These are phyloP conservation scores for Talaromyces nanjingensis DNA, from an alignment of 495 filamentous ascomycete genomes.

Conservation along the genomic window DNA sequence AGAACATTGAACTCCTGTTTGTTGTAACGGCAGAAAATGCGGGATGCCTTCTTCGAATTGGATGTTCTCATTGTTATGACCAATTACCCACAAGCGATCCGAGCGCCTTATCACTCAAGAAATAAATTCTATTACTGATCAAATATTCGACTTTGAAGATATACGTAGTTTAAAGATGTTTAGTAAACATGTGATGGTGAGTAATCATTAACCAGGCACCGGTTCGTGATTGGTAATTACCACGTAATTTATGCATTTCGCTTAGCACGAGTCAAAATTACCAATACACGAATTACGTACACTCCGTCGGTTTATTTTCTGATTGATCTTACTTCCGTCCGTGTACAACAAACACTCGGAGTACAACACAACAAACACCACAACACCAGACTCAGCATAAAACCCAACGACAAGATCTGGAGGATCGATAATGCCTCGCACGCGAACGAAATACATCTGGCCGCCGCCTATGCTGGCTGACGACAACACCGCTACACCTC, in stretches of 20 bases:
- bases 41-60: not conserved
- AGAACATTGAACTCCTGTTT: not conserved
- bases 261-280: not conserved
- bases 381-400: not conserved
- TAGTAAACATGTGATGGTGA: not conserved
- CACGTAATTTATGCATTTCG: not conserved
- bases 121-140: not conserved
- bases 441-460: constrained; percentile 12
- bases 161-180: not conserved
- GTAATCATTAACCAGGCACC: not conserved
- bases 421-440: constrained; percentile 8
- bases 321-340: not conserved
- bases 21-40: not conserved
- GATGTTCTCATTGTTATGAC: not conserved
- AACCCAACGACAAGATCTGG: too few relatives aligned
- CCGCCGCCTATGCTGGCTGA: constrained; percentile 1
- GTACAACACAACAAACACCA: not conserved
- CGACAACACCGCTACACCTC: not conserved
- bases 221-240: not conserved
- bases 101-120: not conserved
- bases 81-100: not conserved
- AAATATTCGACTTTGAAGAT: too few relatives aligned
- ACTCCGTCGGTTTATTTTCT: not conserved
- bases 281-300: not conserved
- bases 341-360: not conserved